A percentile compares a stretch with the other conserved stretches of the same genome.
phyloP scores from a whole-genome alignment of 2,329 filamentous ascomycete genomes.

The Piedraia hortae region DNA sequence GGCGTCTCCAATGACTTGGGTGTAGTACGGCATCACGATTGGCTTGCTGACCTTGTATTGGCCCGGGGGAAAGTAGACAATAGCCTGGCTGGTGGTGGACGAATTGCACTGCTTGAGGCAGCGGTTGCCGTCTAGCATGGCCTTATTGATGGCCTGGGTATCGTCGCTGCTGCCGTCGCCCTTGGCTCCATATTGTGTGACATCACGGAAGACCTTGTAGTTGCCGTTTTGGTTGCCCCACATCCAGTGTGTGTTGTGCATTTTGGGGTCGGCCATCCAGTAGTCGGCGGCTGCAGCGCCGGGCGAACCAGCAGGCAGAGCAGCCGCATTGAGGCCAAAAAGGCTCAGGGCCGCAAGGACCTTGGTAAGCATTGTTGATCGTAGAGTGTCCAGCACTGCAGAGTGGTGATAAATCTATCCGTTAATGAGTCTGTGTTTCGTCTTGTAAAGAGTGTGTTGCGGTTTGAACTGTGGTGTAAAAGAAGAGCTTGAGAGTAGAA shows the following conservation, averaged over 20 bases:
- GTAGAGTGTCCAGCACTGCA: too few species aligned
- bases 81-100: constrained; percentile 31
- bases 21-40: constrained; percentile 33
- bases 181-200: constrained; percentile 16
- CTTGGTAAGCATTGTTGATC: too few species aligned
- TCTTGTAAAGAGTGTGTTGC: too few species aligned
- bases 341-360: too few species aligned
- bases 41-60: constrained; percentile 28
- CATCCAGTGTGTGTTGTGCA: constrained; percentile 31
- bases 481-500: too few species aligned
- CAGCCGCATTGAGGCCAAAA: too few species aligned
- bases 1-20: constrained; percentile 31
- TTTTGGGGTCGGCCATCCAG: constrained; percentile 45
- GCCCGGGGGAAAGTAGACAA: constrained; percentile 28
- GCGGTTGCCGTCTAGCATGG: constrained; percentile 18
- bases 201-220: constrained; percentile 34
- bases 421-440: too few species aligned
- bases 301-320: constrained; percentile 1
- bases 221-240: constrained; percentile 29
- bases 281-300: constrained; percentile 21
- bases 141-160: constrained; percentile 25
- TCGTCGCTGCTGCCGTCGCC: constrained; percentile 35
- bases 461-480: too few species aligned
- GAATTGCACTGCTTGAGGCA: constrained; percentile 27
- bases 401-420: too few species aligned